Evolutionary conservation across 2,329 filamentous ascomycete genomes (phyloP), one percentile per base, ranked within the genome.

Genomic region (Sporothrix variecibatus): DNA sequence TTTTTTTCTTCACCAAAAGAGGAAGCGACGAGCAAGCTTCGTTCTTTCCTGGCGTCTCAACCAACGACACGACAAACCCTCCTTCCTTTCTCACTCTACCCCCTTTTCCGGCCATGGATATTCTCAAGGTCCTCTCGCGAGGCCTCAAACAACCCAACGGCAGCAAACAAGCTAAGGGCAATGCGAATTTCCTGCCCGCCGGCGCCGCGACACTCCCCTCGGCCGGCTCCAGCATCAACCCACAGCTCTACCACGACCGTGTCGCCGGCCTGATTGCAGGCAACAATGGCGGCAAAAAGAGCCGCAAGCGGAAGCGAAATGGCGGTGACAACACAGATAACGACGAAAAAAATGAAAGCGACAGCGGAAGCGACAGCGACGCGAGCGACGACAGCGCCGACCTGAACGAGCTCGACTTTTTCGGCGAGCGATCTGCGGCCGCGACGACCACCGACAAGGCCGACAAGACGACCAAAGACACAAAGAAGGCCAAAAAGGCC

Each of bases 41-140:
- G 17, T 34, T n/a, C 26, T 69, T 69, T 53, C 38, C 11, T 26
- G 17, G 26, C n/a, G 9, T 60, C 26, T 9, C 56, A 23, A 40
- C 58, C 17, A 23, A 20, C 31, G 2, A 40, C 58, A 23, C 58
- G 34, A 40, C 58, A 2, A 64, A 26, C 17, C 23, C 49, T 17
- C 31, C 28, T 26, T 49, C 15, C 40, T 31, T n/a, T 6, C 38
- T 5, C 34, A 4, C 34, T 34, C 60, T 7, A 40, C 43, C 23
- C 20, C 20, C 0, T 6, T 7, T 34, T 34, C 7, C 26, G n/a
- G 67, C 31, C 28, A 93, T 93, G 91, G 92, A 94, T 82, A 90
- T 94, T 72, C 85, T 94, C 79, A 93, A 91, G 79, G 84, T 94
- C 43, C 84, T 94, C 75, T 93, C 92, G 49, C 87, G 92, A 70